Base-by-base conservation (phyloP, 2,329 filamentous ascomycete genomes). In the Ophiostoma fasciatum region DNA sequence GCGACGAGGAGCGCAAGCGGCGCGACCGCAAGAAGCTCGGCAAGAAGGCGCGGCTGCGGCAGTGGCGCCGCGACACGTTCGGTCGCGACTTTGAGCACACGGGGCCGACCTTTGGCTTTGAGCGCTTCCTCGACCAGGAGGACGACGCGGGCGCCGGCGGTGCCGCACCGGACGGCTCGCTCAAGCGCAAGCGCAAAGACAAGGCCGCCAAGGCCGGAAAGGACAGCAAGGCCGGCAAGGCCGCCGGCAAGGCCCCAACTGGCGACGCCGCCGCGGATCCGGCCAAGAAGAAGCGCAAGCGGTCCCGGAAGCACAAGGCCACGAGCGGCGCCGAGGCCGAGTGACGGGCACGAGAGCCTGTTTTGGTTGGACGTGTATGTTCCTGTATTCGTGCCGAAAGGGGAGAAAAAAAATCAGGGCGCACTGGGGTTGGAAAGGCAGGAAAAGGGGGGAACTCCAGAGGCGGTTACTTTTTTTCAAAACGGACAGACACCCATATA, bases 31-130 rank as follows among this genome's bases (percentile, higher is more conserved):
- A 93, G 66, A 71, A 73, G 48, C 67, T 96, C 21, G 81, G 83
- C 45, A 98, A 96, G 71, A 96, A 96, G 63, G 83, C 82, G 7
- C 70, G 88, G 15, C 64, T 98, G 42, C 67, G 85, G 51, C 73
- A 94, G 60, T 98, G 90, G 90, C 74, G 74, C 33, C 62, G 66
- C 41, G 73, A 77, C 37, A 68, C 66, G 13, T 79, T 78, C 51
- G 74, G 74, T 14, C 55, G 54, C 31, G 71, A 72, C 48, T 74
- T 54, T 44, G 69, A 72, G 57, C 54, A 60, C 36, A 63, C 63
- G 4, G 71, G 70, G 0, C 70, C 71, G 17, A 71, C 67, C 5
- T 74, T 63, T 45, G 68, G 66, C n/a, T 71, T 73, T 31, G 68
- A 69, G 45, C 52, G 50, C 27, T 36, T 46, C 22, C 20, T 42